A percentile compares a stretch with the other conserved stretches of the same genome.
phyloP scores from a whole-genome alignment of 345 rosid genomes.

The Orychophragmus violaceus region DNA sequence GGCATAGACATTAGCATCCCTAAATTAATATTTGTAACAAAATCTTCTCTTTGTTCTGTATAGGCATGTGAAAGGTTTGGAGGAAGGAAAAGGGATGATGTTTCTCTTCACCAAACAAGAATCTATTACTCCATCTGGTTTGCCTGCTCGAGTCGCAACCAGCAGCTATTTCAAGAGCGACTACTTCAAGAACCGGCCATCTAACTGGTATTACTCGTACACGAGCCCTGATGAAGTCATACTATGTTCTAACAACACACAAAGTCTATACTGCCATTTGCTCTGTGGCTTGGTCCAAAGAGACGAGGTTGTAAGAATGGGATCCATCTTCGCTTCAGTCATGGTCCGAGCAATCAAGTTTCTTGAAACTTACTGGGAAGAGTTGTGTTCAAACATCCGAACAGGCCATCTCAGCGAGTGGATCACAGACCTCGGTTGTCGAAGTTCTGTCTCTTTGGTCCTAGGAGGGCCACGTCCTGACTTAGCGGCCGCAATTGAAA shows the following conservation, averaged over 20 bases:
- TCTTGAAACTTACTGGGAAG: constrained; percentile 64
- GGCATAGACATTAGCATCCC: no score
- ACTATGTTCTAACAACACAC: constrained; percentile 70
- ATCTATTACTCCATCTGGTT: constrained; percentile 61
- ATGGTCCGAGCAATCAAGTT: constrained; percentile 69
- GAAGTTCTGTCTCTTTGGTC: constrained; percentile 38
- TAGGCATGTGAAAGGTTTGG: constrained; percentile 73
- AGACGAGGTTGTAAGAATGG: constrained; percentile 66
- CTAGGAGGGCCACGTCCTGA: constrained; percentile 42
- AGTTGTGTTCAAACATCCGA: constrained; percentile 67
- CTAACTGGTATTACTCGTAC: constrained; percentile 59
- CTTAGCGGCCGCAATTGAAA: constrained; percentile 48
- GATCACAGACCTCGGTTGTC: constrained; percentile 63
- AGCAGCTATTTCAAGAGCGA: constrained; percentile 84
- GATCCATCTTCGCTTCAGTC: constrained; percentile 87
- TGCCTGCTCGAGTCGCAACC: constrained; percentile 80
- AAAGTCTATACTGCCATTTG: constrained; percentile 79
- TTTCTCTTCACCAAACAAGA: constrained; percentile 77
- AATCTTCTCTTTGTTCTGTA: constrained; percentile 3
- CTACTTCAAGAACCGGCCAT: constrained; percentile 68
- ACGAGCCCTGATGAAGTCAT: constrained; percentile 89
- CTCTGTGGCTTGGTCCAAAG: constrained; percentile 78
- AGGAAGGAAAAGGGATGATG: constrained; percentile 86
- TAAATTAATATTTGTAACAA: no score
- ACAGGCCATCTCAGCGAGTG: constrained; percentile 58